Conservation (phyloP, 169 alveolate genomes). For the Plasmodium ovale region DNA sequence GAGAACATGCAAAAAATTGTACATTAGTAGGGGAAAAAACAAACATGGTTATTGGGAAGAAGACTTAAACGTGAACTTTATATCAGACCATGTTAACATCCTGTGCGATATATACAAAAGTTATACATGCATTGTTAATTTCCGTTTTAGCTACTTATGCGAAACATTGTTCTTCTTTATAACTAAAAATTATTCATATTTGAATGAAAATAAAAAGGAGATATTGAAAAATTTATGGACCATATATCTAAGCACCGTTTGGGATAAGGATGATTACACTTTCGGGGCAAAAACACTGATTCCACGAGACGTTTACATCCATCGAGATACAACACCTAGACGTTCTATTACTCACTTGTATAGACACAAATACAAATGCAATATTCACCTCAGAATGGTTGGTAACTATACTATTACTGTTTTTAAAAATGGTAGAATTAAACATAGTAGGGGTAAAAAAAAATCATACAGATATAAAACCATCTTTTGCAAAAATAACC, state of each 20-base stretch:
- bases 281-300: no score
- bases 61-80: background rate
- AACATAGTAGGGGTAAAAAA: background rate
- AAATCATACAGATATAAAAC: background rate
- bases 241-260: conserved; percentile 39
- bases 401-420: conserved; percentile 11
- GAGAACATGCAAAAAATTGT: background rate
- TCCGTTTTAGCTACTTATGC: conserved; percentile 12
- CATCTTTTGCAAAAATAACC: conserved; percentile 53
- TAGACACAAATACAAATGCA: conserved; percentile 21
- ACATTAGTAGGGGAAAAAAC: background rate
- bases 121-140: conserved; percentile 18
- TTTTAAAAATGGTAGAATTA: conserved; percentile 15
- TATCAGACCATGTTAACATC: conserved; percentile 48
- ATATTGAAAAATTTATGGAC: conserved; percentile 13
- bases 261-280: no score
- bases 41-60: background rate
- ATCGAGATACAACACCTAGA: no score
- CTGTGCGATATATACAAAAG: conserved; percentile 34
- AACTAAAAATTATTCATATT: conserved; percentile 36
- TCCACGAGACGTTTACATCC: no score
- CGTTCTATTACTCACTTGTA: no score
- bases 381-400: conserved; percentile 35
- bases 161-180: conserved; percentile 47
- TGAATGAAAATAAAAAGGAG: conserved; percentile 10